These are phyloP conservation scores for Leccinum uliginosum DNA, from an alignment of 768 basidiomycete genomes.

Conservation along the genomic window DNA sequence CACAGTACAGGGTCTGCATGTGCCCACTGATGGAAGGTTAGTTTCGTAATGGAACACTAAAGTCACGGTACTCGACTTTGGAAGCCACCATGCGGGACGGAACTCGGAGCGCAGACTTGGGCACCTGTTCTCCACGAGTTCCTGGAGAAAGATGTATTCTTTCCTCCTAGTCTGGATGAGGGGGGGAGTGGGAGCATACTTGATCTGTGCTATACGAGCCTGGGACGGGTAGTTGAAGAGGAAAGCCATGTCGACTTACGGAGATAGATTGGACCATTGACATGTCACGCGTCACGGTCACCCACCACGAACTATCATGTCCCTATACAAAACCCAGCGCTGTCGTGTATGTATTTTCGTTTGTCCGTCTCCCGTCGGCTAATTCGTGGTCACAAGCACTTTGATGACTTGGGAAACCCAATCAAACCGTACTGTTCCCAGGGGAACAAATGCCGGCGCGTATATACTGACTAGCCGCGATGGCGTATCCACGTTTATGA, in stretches of 20 bases:
- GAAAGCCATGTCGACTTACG: conserved; percentile 18
- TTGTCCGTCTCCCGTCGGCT: conserved; percentile 9
- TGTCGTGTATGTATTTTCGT: conserved; percentile 40
- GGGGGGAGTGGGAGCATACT: conserved; percentile 19
- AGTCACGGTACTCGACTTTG: conserved; percentile 20
- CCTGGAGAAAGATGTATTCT: conserved; percentile 21
- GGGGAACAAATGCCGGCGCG: conserved; percentile 48
- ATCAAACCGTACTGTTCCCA: conserved; percentile 43
- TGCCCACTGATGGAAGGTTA: conserved; percentile 27
- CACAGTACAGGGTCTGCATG: conserved; percentile 31
- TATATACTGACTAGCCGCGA: conserved; percentile 11
- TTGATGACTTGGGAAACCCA: conserved; percentile 39
- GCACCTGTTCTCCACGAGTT: conserved; percentile 30
- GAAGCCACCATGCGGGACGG: conserved; percentile 31
- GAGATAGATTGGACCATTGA: neutral
- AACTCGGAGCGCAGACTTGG: conserved; percentile 28
- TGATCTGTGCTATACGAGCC: conserved; percentile 15
- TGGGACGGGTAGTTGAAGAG: conserved; percentile 14
- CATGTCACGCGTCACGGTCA: conserved; percentile 24
- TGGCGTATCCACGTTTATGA: conserved; percentile 1
- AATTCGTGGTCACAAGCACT: conserved; percentile 38
- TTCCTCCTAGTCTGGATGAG: conserved; percentile 16
- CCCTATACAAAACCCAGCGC: conserved; percentile 40
- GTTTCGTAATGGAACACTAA: neutral
- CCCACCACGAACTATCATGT: conserved; percentile 21